These are phyloP conservation scores for Sonneratia caseolaris DNA, from an alignment of 345 rosid species.

Conservation along the genomic window DNA sequence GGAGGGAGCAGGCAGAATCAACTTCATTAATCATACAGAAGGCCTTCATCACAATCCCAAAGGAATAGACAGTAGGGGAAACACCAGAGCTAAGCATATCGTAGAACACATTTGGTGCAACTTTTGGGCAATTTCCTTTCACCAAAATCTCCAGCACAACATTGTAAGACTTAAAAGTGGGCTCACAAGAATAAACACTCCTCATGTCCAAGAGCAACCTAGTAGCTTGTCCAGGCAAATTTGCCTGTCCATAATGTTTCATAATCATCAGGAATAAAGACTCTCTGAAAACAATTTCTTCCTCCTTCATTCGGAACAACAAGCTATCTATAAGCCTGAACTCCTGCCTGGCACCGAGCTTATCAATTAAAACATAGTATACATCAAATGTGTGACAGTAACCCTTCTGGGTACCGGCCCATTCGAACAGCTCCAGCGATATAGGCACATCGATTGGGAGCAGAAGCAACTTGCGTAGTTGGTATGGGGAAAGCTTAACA, in stretches of 20 bases:
- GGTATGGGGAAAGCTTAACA: conserved; percentile 39
- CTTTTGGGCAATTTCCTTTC: conserved; percentile 38
- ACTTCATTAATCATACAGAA: conserved; percentile 58
- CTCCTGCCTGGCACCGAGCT: conserved; percentile 59
- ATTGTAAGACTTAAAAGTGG: conserved; percentile 62
- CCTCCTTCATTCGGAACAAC: conserved; percentile 66
- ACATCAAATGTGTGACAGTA: conserved; percentile 58
- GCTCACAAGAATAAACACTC: conserved; percentile 43
- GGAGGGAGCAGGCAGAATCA: conserved; percentile 58
- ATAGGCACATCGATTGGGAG: conserved; percentile 62
- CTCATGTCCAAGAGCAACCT: conserved; percentile 73
- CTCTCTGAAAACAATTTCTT: conserved; percentile 57
- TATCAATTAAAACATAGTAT: conserved; percentile 47
- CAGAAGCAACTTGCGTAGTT: conserved; percentile 49
- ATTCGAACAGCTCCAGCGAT: conserved; percentile 48
- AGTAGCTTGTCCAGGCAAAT: conserved; percentile 72
- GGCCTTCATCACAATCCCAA: conserved; percentile 71
- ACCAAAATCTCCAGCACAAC: conserved; percentile 60
- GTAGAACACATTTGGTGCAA: conserved; percentile 68
- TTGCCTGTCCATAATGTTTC: conserved; percentile 55
- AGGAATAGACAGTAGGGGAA: conserved; percentile 58
- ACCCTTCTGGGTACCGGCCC: conserved; percentile 60
- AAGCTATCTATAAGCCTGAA: conserved; percentile 54
- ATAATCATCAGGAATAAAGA: conserved; percentile 58
- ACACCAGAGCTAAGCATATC: conserved; percentile 67